Percentiles rank a stretch among this genome's conserved stretches.
phyloP scores from a whole-genome alignment of 306 rosid species.

The Prosopis cineraria region DNA sequence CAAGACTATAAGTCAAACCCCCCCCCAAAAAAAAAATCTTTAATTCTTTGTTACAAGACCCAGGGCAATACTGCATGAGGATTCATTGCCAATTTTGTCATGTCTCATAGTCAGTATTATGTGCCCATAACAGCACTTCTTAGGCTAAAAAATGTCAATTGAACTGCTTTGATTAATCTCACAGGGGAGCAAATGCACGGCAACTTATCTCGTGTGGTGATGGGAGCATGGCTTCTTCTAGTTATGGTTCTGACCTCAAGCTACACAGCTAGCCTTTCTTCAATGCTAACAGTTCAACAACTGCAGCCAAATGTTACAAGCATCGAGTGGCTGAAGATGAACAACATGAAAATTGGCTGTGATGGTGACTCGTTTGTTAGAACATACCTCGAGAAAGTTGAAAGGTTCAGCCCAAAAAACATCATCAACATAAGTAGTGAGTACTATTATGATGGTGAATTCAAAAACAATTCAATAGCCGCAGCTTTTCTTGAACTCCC shows the following conservation, averaged over 20 bases:
- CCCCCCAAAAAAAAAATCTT: no score
- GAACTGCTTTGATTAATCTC: background rate
- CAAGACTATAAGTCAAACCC: background rate
- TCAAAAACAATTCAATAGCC: slow-evolving; percentile 38
- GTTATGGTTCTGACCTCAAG: slow-evolving; percentile 60
- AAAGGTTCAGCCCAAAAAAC: slow-evolving; percentile 37
- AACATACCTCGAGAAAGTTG: slow-evolving; percentile 45
- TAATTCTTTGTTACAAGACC: background rate
- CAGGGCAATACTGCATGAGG: background rate
- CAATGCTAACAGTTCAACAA: slow-evolving; percentile 63
- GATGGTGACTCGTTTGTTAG: slow-evolving; percentile 58
- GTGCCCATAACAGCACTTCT: background rate
- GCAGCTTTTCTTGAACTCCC: slow-evolving; percentile 84
- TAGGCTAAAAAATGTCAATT: background rate
- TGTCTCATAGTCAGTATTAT: background rate
- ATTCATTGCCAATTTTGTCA: background rate
- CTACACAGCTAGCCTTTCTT: slow-evolving; percentile 77
- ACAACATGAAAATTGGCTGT: slow-evolving; percentile 54
- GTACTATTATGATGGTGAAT: slow-evolving; percentile 17
- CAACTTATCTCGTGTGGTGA: slow-evolving; percentile 54
- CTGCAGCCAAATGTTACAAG: slow-evolving; percentile 40
- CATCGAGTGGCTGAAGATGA: slow-evolving; percentile 44
- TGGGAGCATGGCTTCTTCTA: slow-evolving; percentile 60
- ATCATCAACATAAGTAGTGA: slow-evolving; percentile 31
- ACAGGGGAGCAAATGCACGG: slow-evolving; percentile 57